Evolutionary conservation across 495 filamentous ascomycete genomes (phyloP).

Genomic region (Penicillium turbatum): DNA sequence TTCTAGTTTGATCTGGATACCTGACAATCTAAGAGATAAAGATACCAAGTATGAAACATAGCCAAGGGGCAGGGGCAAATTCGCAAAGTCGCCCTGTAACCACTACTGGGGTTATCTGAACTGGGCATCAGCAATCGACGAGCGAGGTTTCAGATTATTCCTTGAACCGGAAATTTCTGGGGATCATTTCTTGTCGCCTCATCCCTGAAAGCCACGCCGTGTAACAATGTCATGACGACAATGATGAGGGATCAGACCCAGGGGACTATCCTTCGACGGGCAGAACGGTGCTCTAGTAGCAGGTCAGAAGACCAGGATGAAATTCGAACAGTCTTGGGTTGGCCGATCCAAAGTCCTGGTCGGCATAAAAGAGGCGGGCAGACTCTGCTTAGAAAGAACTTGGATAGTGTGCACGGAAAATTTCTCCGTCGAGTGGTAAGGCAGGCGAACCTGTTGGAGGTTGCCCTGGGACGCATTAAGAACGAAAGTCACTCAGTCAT

Average conservation of each 20-base stretch:
- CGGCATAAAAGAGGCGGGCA: constrained; percentile 22
- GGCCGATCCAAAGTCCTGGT: constrained; percentile 18
- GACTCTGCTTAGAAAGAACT: constrained; percentile 22
- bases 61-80: constrained; percentile 13
- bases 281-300: constrained; percentile 4
- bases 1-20: constrained; percentile 12
- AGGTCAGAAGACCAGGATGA: constrained; percentile 9
- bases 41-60: constrained; percentile 19
- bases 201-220: constrained; percentile 5
- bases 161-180: constrained; percentile 4
- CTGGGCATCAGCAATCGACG: constrained; percentile 11
- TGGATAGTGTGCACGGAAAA: constrained; percentile 21
- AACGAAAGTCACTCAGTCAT: constrained; percentile 64
- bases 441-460: constrained; percentile 19
- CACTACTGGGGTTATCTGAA: constrained; percentile 8
- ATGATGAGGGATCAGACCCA: constrained; percentile 12
- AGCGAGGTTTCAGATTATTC: constrained; percentile 6
- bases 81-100: constrained; percentile 17
- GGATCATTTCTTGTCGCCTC: constrained; percentile 6
- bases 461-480: constrained; percentile 12
- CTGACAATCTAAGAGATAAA: constrained; percentile 13
- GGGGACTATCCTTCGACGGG: constrained; percentile 4
- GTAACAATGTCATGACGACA: constrained; percentile 8
- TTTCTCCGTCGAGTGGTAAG: constrained; percentile 16
- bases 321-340: constrained; percentile 10